Evolutionary conservation across 306 rosid genomes (phyloP), one percentile per base, ranked within the genome.

Genomic region (Citrullus amarus): DNA sequence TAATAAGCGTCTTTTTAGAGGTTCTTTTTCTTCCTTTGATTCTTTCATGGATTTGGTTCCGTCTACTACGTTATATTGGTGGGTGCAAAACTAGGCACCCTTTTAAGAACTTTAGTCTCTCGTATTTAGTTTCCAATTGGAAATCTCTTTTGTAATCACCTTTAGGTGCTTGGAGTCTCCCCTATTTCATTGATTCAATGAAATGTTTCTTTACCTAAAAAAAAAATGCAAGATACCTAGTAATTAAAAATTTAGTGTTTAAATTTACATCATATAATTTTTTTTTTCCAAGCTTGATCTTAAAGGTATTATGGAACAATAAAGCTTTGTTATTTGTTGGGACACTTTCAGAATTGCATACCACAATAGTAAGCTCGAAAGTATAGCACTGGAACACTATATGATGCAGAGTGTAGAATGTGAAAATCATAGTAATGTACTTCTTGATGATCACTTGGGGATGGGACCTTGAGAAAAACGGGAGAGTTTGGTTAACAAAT

Each of bases 321-420:
- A 32, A 69, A 69, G 41, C 56, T 22, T 25, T n/a, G 7, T 74
- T 70, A 68, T 17, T 32, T 43, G 38, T 41, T 18, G 59, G 83
- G 14, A 38, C 39, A 79, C 67, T 62, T 63, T 71, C 30, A 77
- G 9, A 84, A 22, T 13, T 66, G 78, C 86, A 74, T 86, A 94
- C 98, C 98, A 59, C 81, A 84, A 65, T 7, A 72, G 80, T 89
- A 93, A 9, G 91, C 87, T 15, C 86, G 91, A 75, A 94, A 94
- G 79, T 86, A 92, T 50, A 93, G 82, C 78, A 90, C 89, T 11
- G 96, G 98, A 91, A 88, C 96, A 54, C 86, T 84, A 70, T 82
- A 93, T 11, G 97, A 88, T 81, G 91, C 89, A 79, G 92, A 86
- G 87, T 90, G 84, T 41, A 87, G 80, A 39, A 93, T 80, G 54